Base-by-base conservation (phyloP, 306 rosid genomes). In the Bauhinia variegata region DNA sequence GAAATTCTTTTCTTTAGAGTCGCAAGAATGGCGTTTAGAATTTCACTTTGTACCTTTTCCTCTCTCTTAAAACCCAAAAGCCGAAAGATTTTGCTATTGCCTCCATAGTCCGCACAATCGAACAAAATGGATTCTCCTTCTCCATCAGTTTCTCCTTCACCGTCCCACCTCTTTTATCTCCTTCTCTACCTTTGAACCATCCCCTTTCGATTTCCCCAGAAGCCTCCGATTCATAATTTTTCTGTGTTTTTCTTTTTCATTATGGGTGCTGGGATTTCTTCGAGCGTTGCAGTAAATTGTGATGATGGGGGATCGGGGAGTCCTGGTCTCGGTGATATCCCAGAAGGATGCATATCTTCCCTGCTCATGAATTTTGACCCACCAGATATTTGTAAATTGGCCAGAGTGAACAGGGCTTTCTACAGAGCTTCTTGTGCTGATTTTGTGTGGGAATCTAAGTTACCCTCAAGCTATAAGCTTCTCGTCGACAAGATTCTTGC, bases 361-460 rank as follows among this genome's bases (percentile, higher is more conserved):
- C 13, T 92, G 19, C 54, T 89, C 38, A 71, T 16, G 81, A 74
- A 48, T 46, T 76, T 92, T 59, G 89, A 87, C 47, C 92, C 93
- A 2, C 80, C 78, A 16, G 95, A 89, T 74, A 89, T 92, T 64
- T 92, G 96, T 63, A 81, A 72, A 72, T 64, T 87, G 55, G 91
- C 93, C 0, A 52, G 65, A 51, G 67, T 92, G 10, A 92, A 77
- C 75, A 71, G 57, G 11, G 28, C 84, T 63, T 89, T 89, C 38
- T 84, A 62, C 9, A 57, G 84, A 38, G 91, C 98, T 71, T 87
- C 98, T 30, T 82, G 69, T 5, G 83, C 88, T 30, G 93, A 92
- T 63, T 89, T 79, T 73, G 47, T 87, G 0, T 92, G 96, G 98
- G 88, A 87, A 30, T 83, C 95, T 34, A 89, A 84, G 77, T 76